Evolutionary conservation across 768 basidiomycete species (phyloP).

Genomic region (Pleurotus salmoneostramineus): DNA sequence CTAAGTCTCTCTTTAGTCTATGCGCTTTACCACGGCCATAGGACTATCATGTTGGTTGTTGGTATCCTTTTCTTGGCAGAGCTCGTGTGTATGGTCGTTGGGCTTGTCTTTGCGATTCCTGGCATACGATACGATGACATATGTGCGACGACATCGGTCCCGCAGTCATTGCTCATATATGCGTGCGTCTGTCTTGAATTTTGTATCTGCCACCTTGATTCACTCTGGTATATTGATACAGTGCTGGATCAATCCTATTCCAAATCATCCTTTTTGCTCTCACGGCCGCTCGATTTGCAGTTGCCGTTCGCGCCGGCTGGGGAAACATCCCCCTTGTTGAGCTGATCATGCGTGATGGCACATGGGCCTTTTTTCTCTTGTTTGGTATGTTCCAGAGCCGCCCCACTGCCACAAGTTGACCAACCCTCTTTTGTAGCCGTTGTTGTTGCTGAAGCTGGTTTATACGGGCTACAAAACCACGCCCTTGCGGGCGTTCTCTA

Average conservation of each 20-base stretch:
- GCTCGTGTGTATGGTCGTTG: slow-evolving; percentile 24
- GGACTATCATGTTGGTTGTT: slow-evolving; percentile 21
- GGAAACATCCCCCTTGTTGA: slow-evolving; percentile 27
- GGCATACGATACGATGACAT: slow-evolving; percentile 27
- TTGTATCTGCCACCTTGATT: background rate
- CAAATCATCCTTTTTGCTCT: background rate
- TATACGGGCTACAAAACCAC: slow-evolving; percentile 20
- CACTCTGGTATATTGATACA: background rate
- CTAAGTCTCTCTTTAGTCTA: slow-evolving; percentile 23
- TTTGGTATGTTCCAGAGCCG: slow-evolving; percentile 29
- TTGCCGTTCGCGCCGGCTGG: slow-evolving; percentile 23
- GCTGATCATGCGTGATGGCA: slow-evolving; percentile 34
- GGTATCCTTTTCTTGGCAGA: slow-evolving; percentile 23
- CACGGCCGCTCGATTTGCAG: background rate
- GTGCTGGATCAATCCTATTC: slow-evolving; percentile 3
- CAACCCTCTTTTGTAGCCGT: background rate
- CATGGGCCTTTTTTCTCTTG: slow-evolving; percentile 26
- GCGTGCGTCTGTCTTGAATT: background rate
- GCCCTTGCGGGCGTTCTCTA: slow-evolving; percentile 26
- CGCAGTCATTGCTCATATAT: background rate
- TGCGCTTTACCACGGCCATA: slow-evolving; percentile 35
- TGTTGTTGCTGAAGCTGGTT: slow-evolving; percentile 17
- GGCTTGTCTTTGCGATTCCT: slow-evolving; percentile 24
- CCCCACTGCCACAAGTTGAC: no score
- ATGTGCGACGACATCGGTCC: slow-evolving; percentile 14